Percentiles rank a stretch among this genome's conserved stretches.
These are phyloP conservation scores for Plenodomus tracheiphilus DNA, from an alignment of 2,329 filamentous ascomycete species.

Conservation along the genomic window DNA sequence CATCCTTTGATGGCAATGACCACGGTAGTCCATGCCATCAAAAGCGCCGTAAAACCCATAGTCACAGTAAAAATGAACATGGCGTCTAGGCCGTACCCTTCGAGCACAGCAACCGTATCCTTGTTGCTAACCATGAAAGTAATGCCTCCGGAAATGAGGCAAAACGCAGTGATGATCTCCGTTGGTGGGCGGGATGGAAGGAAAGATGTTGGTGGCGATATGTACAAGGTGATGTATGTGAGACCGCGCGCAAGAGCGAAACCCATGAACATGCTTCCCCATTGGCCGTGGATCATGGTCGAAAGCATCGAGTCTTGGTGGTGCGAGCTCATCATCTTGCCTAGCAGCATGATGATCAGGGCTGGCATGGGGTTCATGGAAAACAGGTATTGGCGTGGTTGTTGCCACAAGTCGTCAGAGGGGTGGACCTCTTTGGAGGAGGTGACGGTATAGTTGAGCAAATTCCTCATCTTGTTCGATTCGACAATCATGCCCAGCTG, in stretches of 20 bases:
- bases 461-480: conserved; percentile 64
- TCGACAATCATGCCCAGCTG: conserved; percentile 82
- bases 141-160: conserved; percentile 81
- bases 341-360: conserved; percentile 81
- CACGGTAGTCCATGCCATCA: conserved; percentile 84
- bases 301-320: conserved; percentile 82
- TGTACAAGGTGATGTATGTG: conserved; percentile 79
- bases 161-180: conserved; percentile 85
- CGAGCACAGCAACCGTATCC: conserved; percentile 77
- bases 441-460: conserved; percentile 61
- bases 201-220: conserved; percentile 78
- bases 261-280: conserved; percentile 82
- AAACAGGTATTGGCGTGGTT: conserved; percentile 70
- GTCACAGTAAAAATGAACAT: conserved; percentile 94
- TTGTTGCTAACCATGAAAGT: conserved; percentile 89
- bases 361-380: conserved; percentile 88
- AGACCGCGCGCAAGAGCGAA: conserved; percentile 76
- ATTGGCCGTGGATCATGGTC: conserved; percentile 91
- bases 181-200: conserved; percentile 85
- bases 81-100: conserved; percentile 75
- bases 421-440: conserved; percentile 29
- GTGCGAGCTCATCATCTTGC: conserved; percentile 94
- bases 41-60: conserved; percentile 77
- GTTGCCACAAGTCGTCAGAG: conserved; percentile 53
- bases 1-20: conserved; percentile 85